Base-by-base conservation (phyloP, 139 green algal species). In the Tetraselmis chui region DNA sequence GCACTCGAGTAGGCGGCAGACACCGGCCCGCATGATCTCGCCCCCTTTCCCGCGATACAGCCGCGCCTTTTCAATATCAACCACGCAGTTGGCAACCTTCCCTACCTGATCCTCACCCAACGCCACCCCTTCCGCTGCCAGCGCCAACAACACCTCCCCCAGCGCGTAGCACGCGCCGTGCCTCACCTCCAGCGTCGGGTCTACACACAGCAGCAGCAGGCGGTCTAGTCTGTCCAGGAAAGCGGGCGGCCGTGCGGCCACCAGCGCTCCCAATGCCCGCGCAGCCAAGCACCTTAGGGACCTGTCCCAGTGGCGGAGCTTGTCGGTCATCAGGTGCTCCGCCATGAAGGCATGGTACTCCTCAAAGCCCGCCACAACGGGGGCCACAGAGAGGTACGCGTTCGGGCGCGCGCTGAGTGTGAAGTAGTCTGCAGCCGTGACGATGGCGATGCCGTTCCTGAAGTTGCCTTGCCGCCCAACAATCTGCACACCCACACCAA, bases 391-490 rank as follows among this genome's bases (percentile, higher is more conserved):
- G 24, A 90, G 80, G 83, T 93, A 95, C 2, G 93, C 89, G 24
- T 87, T 80, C 0, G 59, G n/a, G 22, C 89, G 84, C 23, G 84
- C 59, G 80, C 59, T 87, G 2, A 99, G 91, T 0, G 93, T 88
- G 84, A 96, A 98, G 90, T 97, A 99, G 86, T 99, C 94, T 1
- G 94, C 96, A 0, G 90, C 83, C 0, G 87, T 89, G n/a, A 99
- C 79, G 45, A 98, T 93, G 24, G 92, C 90, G 59, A 99, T 97
- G 81, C 96, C 97, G 76, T 98, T 88, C 0, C 92, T 91, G 81
- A 98, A 93, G 85, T 87, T 90, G 78, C 94, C 94, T 28, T 96
- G 91, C 11, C 97, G 89, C 1, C 97, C 97, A 1, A 99, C 96
- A 18, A 83, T 86, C 87, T 99, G 96, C 87, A 67, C 5, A 18